These are phyloP conservation scores for Scenedesmus sp. DNA, from an alignment of 163 green algal genomes.

Conservation along the genomic window DNA sequence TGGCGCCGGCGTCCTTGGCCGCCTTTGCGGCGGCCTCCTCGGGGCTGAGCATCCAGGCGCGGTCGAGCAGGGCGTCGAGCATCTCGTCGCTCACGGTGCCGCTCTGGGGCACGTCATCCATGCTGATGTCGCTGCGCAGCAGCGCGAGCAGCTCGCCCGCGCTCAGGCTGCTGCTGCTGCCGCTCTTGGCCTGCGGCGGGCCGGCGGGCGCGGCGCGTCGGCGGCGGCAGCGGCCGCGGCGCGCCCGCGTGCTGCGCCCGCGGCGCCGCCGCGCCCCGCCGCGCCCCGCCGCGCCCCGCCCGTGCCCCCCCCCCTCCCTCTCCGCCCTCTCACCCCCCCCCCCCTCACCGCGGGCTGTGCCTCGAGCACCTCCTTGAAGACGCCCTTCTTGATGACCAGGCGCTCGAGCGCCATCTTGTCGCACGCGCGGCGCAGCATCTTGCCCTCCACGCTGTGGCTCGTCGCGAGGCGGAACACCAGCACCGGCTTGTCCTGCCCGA, in stretches of 20 bases:
- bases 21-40: too few species aligned
- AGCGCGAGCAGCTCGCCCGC: conserved; percentile 85
- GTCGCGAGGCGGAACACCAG: conserved; percentile 95
- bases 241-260: too few species aligned
- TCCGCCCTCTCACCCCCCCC: too few species aligned
- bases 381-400: conserved; percentile 96
- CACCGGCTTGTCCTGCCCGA: conserved; percentile 95
- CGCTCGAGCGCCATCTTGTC: conserved; percentile 90
- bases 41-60: conserved; percentile 45
- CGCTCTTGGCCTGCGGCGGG: not conserved
- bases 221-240: too few species aligned
- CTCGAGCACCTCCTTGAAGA: conserved; percentile 76
- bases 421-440: conserved; percentile 88
- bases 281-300: too few species aligned
- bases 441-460: conserved; percentile 92
- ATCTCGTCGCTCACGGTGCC: conserved; percentile 72
- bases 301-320: too few species aligned
- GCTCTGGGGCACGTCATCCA: conserved; percentile 75
- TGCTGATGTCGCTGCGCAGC: conserved; percentile 67
- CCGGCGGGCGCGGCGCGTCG: too few species aligned
- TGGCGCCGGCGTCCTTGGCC: not conserved
- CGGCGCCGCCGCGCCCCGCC: too few species aligned
- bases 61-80: conserved; percentile 75
- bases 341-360: too few species aligned
- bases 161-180: not conserved